These are phyloP conservation scores for Plectosphaerella plurivora DNA, from an alignment of 2,329 filamentous ascomycete genomes.

Conservation along the genomic window DNA sequence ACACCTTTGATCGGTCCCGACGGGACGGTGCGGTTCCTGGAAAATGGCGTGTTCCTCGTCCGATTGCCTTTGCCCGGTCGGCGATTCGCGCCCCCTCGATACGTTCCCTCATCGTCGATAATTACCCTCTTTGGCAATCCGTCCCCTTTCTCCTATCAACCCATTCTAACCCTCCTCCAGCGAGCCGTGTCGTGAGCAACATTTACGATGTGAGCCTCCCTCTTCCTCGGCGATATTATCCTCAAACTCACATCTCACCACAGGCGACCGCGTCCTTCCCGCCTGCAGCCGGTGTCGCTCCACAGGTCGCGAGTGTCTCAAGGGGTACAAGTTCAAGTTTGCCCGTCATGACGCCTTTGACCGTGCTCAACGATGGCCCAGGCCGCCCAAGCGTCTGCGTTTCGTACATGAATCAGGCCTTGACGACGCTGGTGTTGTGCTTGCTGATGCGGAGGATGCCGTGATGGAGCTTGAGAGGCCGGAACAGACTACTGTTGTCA, in stretches of 20 bases:
- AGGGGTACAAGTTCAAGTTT: conserved; percentile 13
- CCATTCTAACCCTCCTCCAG: conserved; percentile 17
- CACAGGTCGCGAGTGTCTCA: conserved; percentile 11
- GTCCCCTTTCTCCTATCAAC: too few relatives aligned
- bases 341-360: conserved; percentile 1
- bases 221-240: neutral
- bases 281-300: conserved; percentile 11
- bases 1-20: neutral
- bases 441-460: too few relatives aligned
- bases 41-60: neutral
- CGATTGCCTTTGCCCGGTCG: neutral
- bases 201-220: conserved; percentile 36
- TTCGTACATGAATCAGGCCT: neutral
- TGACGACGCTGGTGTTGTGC: neutral
- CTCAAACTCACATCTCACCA: neutral
- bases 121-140: neutral
- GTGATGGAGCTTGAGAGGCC: too few relatives aligned
- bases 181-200: conserved; percentile 41
- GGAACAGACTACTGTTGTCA: too few relatives aligned
- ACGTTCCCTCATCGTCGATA: neutral
- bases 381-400: neutral
- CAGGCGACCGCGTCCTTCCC: conserved; percentile 10
- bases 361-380: neutral
- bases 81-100: neutral
- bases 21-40: too few relatives aligned